Percentiles rank a stretch among this genome's conserved stretches.
Evolutionary conservation across 208 protist genomes (phyloP).

Genomic region (Acanthamoeba quina): DNA sequence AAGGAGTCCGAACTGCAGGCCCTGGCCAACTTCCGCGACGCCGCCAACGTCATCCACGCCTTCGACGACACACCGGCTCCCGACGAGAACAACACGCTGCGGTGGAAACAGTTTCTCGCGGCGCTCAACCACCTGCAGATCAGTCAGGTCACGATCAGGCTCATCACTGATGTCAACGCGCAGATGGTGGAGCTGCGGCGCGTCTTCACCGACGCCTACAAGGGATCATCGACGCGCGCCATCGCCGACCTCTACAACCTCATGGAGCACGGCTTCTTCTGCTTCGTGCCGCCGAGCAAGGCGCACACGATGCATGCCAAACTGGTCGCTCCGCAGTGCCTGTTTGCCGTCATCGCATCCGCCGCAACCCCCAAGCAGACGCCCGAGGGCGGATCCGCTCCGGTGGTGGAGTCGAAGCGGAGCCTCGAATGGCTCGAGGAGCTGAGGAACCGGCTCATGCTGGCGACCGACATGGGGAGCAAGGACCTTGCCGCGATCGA

Average conservation of each 20-base stretch:
- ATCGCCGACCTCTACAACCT: conserved; percentile 60
- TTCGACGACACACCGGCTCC: background rate
- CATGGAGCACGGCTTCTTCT: conserved; percentile 20
- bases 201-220: conserved; percentile 31
- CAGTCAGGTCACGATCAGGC: background rate
- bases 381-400: background rate
- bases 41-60: conserved; percentile 11
- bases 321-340: conserved; percentile 7
- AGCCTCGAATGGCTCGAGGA: conserved; percentile 57
- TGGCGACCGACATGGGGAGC: conserved; percentile 46
- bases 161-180: conserved; percentile 26
- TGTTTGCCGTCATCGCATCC: conserved; percentile 34
- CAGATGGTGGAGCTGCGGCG: conserved; percentile 47
- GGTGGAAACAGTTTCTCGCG: conserved; percentile 6
- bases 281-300: conserved; percentile 28
- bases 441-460: conserved; percentile 64
- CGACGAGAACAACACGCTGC: background rate
- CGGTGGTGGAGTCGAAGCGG: background rate
- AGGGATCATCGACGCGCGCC: conserved; percentile 31
- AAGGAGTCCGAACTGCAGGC: conserved; percentile 60
- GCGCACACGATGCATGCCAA: conserved; percentile 19
- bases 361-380: background rate
- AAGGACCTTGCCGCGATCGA: conserved; percentile 9
- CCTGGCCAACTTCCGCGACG: conserved; percentile 54
- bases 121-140: background rate